phyloP scores from a whole-genome alignment of 192 early-diverging fungal genomes.

The Rhizophagus sp. region DNA sequence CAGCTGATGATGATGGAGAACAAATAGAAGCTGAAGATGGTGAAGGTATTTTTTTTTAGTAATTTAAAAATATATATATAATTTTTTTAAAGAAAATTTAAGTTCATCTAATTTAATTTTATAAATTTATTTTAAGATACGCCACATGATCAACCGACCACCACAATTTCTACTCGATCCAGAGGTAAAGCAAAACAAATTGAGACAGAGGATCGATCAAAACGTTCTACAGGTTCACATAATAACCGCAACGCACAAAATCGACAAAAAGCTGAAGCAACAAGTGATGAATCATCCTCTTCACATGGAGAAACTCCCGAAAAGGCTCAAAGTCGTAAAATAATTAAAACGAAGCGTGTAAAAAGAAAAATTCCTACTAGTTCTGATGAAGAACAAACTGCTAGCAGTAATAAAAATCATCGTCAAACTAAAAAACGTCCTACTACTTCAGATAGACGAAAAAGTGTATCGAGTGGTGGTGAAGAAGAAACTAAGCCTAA shows the following conservation, averaged over 20 bases:
- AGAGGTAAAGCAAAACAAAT: neutral
- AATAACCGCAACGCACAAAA: neutral
- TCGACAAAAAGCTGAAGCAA: neutral
- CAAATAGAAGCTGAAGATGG: neutral
- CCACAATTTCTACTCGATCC: neutral
- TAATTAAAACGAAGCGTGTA: neutral
- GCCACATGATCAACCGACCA: neutral
- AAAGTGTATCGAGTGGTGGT: neutral
- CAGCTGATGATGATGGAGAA: neutral
- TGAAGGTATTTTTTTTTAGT: neutral
- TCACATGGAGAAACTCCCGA: neutral
- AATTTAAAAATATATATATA: neutral
- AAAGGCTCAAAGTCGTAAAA: neutral
- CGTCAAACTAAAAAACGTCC: neutral
- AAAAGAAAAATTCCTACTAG: conserved; percentile 1
- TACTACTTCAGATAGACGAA: neutral
- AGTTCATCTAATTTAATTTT: too few species aligned
- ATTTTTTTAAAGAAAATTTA: neutral
- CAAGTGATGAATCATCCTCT: neutral
- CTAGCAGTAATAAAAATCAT: neutral
- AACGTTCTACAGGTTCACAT: neutral
- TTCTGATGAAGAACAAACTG: conserved; percentile 1
- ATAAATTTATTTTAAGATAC: neutral
- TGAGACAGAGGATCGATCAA: neutral
- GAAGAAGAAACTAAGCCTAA: neutral